Conservation (phyloP, 228 moss, liverwort and hornwort species). For the Sphagnum magellanicum region DNA sequence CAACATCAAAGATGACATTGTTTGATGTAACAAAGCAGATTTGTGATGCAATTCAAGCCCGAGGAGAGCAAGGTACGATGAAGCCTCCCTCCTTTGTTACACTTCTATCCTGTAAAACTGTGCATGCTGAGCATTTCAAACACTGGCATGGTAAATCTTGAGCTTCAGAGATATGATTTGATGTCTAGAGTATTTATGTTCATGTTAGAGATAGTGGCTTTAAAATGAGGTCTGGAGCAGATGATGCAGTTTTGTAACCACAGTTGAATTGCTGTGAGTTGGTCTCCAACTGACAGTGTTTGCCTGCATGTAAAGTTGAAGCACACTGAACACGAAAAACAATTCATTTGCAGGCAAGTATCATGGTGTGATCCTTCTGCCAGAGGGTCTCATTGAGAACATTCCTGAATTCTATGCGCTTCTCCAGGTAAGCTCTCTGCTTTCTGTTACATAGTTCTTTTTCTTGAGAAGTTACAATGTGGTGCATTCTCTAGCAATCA, state of each 20-base stretch:
- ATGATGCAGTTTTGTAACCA: no score
- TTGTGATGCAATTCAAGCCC: constrained; percentile 88
- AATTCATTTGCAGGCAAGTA: constrained; percentile 44
- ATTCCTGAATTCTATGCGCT: constrained; percentile 96
- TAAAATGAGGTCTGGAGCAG: not conserved
- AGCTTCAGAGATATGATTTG: no score
- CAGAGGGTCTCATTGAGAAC: constrained; percentile 97
- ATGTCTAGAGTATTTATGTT: not conserved
- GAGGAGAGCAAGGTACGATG: constrained; percentile 70
- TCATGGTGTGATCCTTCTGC: constrained; percentile 92
- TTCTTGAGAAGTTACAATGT: not conserved
- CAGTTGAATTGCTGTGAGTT: no score
- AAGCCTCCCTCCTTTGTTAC: not conserved
- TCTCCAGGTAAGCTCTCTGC: constrained; percentile 49
- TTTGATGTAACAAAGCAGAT: constrained; percentile 95
- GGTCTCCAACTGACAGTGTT: no score
- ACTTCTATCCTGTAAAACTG: no score
- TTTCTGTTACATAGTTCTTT: not conserved
- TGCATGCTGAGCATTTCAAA: no score
- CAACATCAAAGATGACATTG: constrained; percentile 88
- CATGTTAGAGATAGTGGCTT: not conserved
- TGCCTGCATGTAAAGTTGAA: no score
- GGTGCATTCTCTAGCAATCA: not conserved
- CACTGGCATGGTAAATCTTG: no score
- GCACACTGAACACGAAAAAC: no score